Evolutionary conservation across 345 rosid species (phyloP).

Genomic region (Eucalyptus virginea): DNA sequence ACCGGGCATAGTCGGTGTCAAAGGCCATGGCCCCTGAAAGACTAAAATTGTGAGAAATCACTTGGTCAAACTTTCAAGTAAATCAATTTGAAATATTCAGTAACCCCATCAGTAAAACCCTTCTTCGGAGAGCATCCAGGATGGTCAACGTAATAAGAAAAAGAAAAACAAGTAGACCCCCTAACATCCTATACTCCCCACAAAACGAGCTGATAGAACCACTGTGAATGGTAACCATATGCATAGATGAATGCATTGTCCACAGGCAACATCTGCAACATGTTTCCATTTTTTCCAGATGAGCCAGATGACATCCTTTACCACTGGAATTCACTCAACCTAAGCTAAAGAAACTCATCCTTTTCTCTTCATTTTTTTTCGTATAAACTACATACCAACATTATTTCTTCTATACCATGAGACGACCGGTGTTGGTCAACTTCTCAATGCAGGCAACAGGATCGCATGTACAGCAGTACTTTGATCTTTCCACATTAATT

Average conservation of each 20-base stretch:
- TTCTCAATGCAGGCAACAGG: neutral
- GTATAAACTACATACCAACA: neutral
- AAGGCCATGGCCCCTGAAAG: constrained; percentile 62
- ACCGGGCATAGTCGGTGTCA: constrained; percentile 69
- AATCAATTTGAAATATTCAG: neutral
- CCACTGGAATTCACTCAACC: neutral
- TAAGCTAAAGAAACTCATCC: neutral
- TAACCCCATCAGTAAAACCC: neutral
- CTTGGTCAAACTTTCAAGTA: neutral
- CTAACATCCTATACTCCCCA: neutral
- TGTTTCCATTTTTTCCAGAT: neutral
- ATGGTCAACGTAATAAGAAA: neutral
- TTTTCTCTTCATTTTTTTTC: neutral
- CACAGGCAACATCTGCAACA: neutral
- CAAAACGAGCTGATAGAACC: neutral
- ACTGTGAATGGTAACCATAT: neutral
- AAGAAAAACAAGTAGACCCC: neutral
- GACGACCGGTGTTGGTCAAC: neutral
- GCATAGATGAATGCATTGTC: neutral
- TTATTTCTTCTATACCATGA: neutral
- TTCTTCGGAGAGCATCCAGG: neutral
- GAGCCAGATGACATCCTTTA: neutral
- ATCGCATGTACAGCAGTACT: neutral
- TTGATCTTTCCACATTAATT: neutral
- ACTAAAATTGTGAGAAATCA: neutral